A percentile compares a stretch with the other conserved stretches of the same genome.
Evolutionary conservation across 805 yeast species (phyloP).

Genomic region (Wickerhamiella siamensis): DNA sequence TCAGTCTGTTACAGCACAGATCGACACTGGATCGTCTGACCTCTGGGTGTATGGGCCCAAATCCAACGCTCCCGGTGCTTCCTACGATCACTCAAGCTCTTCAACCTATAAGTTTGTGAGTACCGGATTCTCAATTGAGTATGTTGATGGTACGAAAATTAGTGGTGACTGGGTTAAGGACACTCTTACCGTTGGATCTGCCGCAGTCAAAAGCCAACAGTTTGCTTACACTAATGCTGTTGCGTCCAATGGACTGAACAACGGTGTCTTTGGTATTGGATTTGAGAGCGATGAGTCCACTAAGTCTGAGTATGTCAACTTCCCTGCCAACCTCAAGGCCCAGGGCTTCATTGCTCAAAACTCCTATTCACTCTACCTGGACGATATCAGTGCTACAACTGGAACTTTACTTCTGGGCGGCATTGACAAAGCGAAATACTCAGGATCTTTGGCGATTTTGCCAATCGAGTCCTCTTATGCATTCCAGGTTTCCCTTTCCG

Average conservation of each 20-base stretch:
- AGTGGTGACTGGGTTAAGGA: slow-evolving; percentile 48
- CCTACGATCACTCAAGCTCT: slow-evolving; percentile 11
- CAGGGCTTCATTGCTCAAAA: slow-evolving; percentile 29
- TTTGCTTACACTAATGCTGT: neutral
- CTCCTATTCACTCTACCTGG: slow-evolving; percentile 37
- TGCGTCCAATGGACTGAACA: neutral
- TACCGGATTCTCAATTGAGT: slow-evolving; percentile 16
- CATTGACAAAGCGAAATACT: slow-evolving; percentile 46
- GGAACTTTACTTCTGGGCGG: slow-evolving; percentile 57
- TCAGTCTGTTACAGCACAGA: slow-evolving; percentile 35
- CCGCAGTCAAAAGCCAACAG: slow-evolving; percentile 27
- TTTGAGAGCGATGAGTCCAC: slow-evolving; percentile 2
- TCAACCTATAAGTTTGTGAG: slow-evolving; percentile 16
- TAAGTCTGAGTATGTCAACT: slow-evolving; percentile 33
- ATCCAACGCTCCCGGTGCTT: slow-evolving; percentile 6
- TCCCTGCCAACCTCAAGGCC: slow-evolving; percentile 42
- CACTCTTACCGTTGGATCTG: slow-evolving; percentile 34
- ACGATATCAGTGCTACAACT: slow-evolving; percentile 22
- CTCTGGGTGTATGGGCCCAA: slow-evolving; percentile 34
- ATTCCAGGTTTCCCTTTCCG: slow-evolving; percentile 1
- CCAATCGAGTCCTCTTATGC: slow-evolving; percentile 16
- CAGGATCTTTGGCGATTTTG: slow-evolving; percentile 30
- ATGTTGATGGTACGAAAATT: slow-evolving; percentile 30
- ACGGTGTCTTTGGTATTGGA: slow-evolving; percentile 3
- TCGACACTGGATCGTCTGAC: slow-evolving; percentile 63